Evolutionary conservation across 2,329 filamentous ascomycete genomes (phyloP), one percentile per base, ranked within the genome.

Genomic region (Tolypocladium inflatum): DNA sequence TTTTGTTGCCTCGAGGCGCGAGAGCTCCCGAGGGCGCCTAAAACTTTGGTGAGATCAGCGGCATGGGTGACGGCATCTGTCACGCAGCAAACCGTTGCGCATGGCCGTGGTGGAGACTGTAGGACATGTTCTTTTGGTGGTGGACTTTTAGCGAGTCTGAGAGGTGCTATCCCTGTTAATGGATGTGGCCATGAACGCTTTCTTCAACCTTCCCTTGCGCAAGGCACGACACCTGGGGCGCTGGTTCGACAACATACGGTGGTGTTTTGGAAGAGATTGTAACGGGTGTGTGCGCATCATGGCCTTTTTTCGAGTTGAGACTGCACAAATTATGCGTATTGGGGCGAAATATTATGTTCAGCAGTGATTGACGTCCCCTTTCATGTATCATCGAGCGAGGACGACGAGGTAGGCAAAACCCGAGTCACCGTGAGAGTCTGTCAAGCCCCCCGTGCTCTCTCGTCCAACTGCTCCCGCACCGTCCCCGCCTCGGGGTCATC

Each of bases 371-470:
- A 50, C 30, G 45, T 30, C 45, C 23, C 13, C 7, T 11, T 43
- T 13, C 11, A 2, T 13, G 42, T 7, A 21, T 21, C 19, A 61
- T 26, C 60, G 56, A n/a, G 58, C 60, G 4, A 62, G 60, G 13
- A 61, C 48, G 13, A 61, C 48, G 9, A 58, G 53, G 30, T 54
- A 63, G 1, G 48, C 59, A 21, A 62, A 58, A 15, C 62, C 51
- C 37, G 62, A 19, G 7, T 62, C 4, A 39, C 43, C 11, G 37
- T 43, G 15, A 57, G 52, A 51, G 59, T 6, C 6, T 30, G 26
- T 30, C 26, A 6, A 30, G 26, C 4, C 5, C 5, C 26, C 6
- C 26, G 26, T 30, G 26, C 26, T 30, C 26, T 30, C 26, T 30
- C n/a, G 6, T 30, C 26, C 26, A 30, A 6, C 26, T 30, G 26